These are phyloP conservation scores for Trichosporon sp. DNA, from an alignment of 1,284 basidiomycete genomes.

Conservation along the genomic window DNA sequence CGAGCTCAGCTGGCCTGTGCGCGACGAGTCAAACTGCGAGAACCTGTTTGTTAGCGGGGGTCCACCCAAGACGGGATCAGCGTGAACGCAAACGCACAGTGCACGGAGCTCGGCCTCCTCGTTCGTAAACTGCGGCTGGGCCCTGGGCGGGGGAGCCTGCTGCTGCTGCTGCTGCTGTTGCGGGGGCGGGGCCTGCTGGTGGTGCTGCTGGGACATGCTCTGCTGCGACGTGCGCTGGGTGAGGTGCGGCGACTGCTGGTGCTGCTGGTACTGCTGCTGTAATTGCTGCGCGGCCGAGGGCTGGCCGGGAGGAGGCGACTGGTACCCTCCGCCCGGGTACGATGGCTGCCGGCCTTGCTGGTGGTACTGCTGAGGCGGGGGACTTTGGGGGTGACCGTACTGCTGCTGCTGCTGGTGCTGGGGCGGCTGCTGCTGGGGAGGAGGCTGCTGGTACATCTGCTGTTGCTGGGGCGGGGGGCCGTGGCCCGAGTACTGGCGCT, in stretches of 20 bases:
- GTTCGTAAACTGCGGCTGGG: neutral
- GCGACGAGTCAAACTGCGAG: slow-evolving; percentile 39
- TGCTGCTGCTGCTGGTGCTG: slow-evolving; percentile 19
- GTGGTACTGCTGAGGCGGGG: neutral
- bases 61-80: slow-evolving; percentile 2
- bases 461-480: slow-evolving; percentile 9
- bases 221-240: slow-evolving; percentile 1
- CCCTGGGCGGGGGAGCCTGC: slow-evolving; percentile 15
- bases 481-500: neutral
- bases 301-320: slow-evolving; percentile 8
- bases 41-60: slow-evolving; percentile 30
- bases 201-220: slow-evolving; percentile 9
- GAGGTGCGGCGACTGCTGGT: slow-evolving; percentile 3
- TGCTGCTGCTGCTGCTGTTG: slow-evolving; percentile 11
- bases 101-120: slow-evolving; percentile 2
- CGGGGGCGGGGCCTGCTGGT: slow-evolving; percentile 8
- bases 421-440: slow-evolving; percentile 13
- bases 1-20: slow-evolving; percentile 40
- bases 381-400: slow-evolving; percentile 9
- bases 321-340: slow-evolving; percentile 14
- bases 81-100: too few relatives aligned
- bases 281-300: slow-evolving; percentile 6
- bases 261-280: slow-evolving; percentile 13
- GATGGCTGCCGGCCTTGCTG: slow-evolving; percentile 4
- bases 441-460: slow-evolving; percentile 12